A percentile compares a stretch with the other conserved stretches of the same genome.
Evolutionary conservation across 306 rosid species (phyloP).

Genomic region (Prunus mongolica): DNA sequence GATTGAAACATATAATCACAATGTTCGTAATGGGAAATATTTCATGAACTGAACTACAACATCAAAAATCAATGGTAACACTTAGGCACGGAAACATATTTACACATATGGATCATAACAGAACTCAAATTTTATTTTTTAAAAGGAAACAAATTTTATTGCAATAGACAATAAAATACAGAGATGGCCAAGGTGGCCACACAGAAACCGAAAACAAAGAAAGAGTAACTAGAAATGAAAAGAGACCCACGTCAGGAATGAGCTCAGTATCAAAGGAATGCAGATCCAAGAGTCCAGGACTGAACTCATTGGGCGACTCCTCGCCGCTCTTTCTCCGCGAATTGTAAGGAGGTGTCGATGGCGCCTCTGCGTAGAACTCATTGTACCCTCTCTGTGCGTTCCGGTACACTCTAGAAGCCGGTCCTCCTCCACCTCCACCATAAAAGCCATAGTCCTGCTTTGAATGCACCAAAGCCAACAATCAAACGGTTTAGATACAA

Average conservation of each 20-base stretch:
- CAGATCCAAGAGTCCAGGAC: constrained; percentile 97
- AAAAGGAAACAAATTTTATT: too few species aligned
- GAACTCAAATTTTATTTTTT: neutral
- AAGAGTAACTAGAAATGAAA: constrained; percentile 1
- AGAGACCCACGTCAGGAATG: constrained; percentile 66
- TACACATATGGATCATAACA: neutral
- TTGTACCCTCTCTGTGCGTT: constrained; percentile 61
- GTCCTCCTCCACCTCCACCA: constrained; percentile 61
- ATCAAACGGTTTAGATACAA: constrained; percentile 21
- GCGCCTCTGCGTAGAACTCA: constrained; percentile 68
- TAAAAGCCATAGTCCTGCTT: constrained; percentile 71
- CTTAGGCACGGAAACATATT: neutral
- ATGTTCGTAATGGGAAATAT: neutral
- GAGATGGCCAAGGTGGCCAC: too few species aligned
- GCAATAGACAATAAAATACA: too few species aligned
- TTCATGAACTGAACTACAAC: neutral
- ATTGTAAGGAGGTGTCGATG: constrained; percentile 71
- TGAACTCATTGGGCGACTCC: constrained; percentile 70
- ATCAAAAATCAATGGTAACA: neutral
- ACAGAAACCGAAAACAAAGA: too few species aligned
- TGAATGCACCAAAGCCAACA: constrained; percentile 25
- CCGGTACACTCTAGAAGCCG: constrained; percentile 71
- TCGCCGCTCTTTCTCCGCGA: constrained; percentile 58
- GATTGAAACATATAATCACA: neutral
- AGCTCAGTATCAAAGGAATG: constrained; percentile 94